Evolutionary conservation across 169 alveolate species (phyloP).

Genomic region (Plasmodium yoelii): DNA sequence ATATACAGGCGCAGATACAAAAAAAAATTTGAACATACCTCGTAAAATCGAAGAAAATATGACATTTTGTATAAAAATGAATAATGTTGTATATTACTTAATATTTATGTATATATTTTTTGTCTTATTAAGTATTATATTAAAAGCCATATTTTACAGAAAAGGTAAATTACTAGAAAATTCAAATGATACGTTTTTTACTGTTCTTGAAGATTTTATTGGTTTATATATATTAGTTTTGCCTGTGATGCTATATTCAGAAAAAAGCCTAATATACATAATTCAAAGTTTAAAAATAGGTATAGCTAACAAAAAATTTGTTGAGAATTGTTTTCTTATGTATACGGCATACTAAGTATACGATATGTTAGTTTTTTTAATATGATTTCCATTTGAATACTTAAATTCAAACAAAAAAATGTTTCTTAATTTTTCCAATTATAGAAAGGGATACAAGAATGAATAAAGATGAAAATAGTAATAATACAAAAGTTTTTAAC

Average conservation of each 20-base stretch:
- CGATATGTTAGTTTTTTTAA: background rate
- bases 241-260: conserved; percentile 75
- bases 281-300: conserved; percentile 76
- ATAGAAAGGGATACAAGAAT: conserved; percentile 60
- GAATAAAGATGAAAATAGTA: conserved; percentile 13
- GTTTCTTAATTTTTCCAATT: background rate
- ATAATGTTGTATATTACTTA: conserved; percentile 70
- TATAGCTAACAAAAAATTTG: conserved; percentile 4
- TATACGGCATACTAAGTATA: background rate
- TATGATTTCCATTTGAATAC: background rate
- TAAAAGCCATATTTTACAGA: conserved; percentile 22
- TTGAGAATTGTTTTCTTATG: background rate
- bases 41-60: conserved; percentile 52
- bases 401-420: background rate
- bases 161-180: conserved; percentile 4
- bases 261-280: conserved; percentile 70
- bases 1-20: conserved; percentile 77
- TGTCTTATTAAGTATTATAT: conserved; percentile 42
- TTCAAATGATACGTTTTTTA: conserved; percentile 22
- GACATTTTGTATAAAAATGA: conserved; percentile 74
- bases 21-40: conserved; percentile 73
- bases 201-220: conserved; percentile 52
- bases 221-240: conserved; percentile 67
- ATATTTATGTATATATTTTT: conserved; percentile 61
- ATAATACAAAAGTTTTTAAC: conserved; percentile 70